Conservation (phyloP, 2,329 filamentous ascomycete genomes). For the Leptoxyphium fumago region DNA sequence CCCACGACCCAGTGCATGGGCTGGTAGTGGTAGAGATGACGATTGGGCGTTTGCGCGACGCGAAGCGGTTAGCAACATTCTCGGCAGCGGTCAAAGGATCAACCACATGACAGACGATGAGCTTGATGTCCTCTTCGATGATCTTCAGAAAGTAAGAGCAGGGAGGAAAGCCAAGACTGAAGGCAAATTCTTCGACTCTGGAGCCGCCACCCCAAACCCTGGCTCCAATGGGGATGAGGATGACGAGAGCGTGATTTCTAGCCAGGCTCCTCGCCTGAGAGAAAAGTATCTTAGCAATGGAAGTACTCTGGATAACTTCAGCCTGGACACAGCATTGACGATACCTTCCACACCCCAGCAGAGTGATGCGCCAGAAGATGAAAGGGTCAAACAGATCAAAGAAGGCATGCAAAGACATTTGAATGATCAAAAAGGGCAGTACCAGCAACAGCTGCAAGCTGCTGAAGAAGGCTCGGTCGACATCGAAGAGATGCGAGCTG, state of each 20-base stretch:
- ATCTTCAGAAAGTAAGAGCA: slow-evolving; percentile 77
- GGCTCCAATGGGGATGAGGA: slow-evolving; percentile 43
- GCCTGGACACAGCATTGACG: slow-evolving; percentile 81
- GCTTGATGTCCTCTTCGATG: slow-evolving; percentile 82
- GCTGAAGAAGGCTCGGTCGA: slow-evolving; percentile 64
- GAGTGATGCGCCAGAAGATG: slow-evolving; percentile 56
- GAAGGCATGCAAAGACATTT: slow-evolving; percentile 75
- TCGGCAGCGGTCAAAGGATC: slow-evolving; percentile 85
- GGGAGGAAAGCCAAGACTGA: slow-evolving; percentile 57
- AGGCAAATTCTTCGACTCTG: slow-evolving; percentile 35
- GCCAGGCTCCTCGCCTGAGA: slow-evolving; percentile 46
- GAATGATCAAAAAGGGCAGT: slow-evolving; percentile 73
- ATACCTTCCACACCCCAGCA: slow-evolving; percentile 85
- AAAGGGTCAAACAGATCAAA: slow-evolving; percentile 56
- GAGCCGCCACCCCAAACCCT: neutral
- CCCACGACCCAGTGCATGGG: slow-evolving; percentile 42
- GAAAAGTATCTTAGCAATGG: slow-evolving; percentile 95
- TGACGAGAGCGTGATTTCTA: slow-evolving; percentile 76
- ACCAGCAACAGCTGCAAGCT: slow-evolving; percentile 58
- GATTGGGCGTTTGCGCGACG: slow-evolving; percentile 90
- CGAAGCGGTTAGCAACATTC: slow-evolving; percentile 81
- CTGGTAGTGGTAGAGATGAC: slow-evolving; percentile 56
- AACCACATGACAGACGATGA: slow-evolving; percentile 84
- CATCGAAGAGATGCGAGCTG: slow-evolving; percentile 66
- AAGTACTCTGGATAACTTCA: slow-evolving; percentile 80